Evolutionary conservation across 345 rosid species (phyloP), one percentile per base, ranked within the genome.

Genomic region (Eucalyptus erythrocorys): DNA sequence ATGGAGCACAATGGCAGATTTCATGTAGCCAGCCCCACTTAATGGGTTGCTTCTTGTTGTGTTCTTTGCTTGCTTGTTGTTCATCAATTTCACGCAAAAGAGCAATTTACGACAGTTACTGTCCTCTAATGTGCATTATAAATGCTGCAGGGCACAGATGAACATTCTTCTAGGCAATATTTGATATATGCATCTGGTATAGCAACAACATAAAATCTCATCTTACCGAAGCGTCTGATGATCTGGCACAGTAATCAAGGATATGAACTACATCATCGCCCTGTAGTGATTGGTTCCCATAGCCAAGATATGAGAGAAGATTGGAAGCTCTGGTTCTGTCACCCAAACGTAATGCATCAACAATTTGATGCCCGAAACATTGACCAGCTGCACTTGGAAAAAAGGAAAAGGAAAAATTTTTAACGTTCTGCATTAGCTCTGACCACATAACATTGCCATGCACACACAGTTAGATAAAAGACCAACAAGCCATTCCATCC

Each of bases 211-310:
- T 48, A 22, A 32, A 53, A 49, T 68, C 88, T 88, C 80, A 87
- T 90, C 95, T 93, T 94, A 97, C 99, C 94, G 95, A 88, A 85
- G 99, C 95, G 88, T 97, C 98, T 8, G 95, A 94, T 81, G 94
- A 94, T 85, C 50, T 91, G 3, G 97, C 98, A 90, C 99, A 97
- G 86, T 95, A 93, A 5, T 81, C 88, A 45, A 97, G 91, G 92
- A 97, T 92, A 90, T 87, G 90, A 87, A 91, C 86, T 57, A 96
- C 94, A 90, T 97, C 96, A 87, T 88, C 4, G 21, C 92, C 91
- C 85, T 88, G 81, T 48, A 94, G 85, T 6, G 92, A 84, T 79
- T 87, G 66, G 49, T 86, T 91, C 61, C 90, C 92, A 68, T 87
- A 88, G 84, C 86, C 88, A 53, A 95, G 91, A 89, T 93, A 91